Evolutionary conservation across 306 rosid genomes (phyloP), one percentile per base, ranked within the genome.

Genomic region (Elaeagnus macrophylla): DNA sequence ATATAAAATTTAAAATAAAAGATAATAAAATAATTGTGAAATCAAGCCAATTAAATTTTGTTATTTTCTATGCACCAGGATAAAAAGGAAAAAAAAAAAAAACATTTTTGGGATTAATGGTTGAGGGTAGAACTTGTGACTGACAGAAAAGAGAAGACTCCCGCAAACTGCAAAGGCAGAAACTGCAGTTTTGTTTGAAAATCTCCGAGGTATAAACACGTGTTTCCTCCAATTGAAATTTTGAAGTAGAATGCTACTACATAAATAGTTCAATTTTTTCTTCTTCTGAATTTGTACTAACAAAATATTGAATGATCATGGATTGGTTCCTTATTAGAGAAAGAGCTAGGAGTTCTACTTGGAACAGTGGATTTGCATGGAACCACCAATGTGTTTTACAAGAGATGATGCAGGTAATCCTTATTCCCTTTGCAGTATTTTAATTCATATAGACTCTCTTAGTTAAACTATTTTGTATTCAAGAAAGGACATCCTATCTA

Each of bases 51-150:
- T n/a, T n/a, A n/a, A n/a, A n/a, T n/a, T n/a, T n/a, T n/a, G n/a
- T n/a, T n/a, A n/a, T n/a, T n/a, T n/a, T n/a, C n/a, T n/a, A n/a
- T n/a, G n/a, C n/a, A n/a, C n/a, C n/a, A n/a, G n/a, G n/a, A n/a
- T n/a, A n/a, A n/a, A n/a, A n/a, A n/a, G n/a, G n/a, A n/a, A n/a
- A n/a, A n/a, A n/a, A n/a, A n/a, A n/a, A n/a, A n/a, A n/a, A n/a
- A n/a, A n/a, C n/a, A n/a, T n/a, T n/a, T n/a, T n/a, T n/a, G 49
- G 97, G 97, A 55, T 81, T 89, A 32, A 89, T 89, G 95, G 76
- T 86, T n/a, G 48, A 95, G 95, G 8, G 16, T 83, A 48, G 97
- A 90, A 61, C 66, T 89, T 6, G 90, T 90, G 5, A 77, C 86
- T 0, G 90, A 83, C 4, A 25, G 64, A 50, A 75, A 62, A 17